phyloP scores from a whole-genome alignment of 2,329 filamentous ascomycete species.

The Fusarium sp. region DNA sequence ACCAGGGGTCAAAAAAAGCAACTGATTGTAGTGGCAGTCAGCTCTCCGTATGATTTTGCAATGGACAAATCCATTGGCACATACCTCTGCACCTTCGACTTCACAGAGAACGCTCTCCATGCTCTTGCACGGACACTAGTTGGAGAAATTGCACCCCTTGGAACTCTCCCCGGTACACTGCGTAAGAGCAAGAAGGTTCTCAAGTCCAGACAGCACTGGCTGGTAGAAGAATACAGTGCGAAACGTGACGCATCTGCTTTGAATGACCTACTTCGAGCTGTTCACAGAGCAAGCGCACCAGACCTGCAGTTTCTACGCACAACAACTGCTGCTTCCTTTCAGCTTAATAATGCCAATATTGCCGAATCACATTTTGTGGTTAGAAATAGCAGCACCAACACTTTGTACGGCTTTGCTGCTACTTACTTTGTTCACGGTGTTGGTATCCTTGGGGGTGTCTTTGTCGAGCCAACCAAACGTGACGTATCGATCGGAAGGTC shows the following conservation, averaged over 20 bases:
- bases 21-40: conserved; percentile 89
- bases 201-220: conserved; percentile 93
- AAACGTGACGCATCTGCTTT: conserved; percentile 79
- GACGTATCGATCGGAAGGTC: conserved; percentile 92
- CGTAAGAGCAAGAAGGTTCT: conserved; percentile 87
- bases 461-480: conserved; percentile 86
- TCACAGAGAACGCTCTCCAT: conserved; percentile 89
- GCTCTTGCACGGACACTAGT: conserved; percentile 86
- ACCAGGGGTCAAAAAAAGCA: conserved; percentile 85
- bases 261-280: conserved; percentile 75
- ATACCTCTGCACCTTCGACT: conserved; percentile 95
- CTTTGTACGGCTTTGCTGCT: conserved; percentile 90
- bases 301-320: conserved; percentile 75
- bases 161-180: conserved; percentile 75
- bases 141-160: conserved; percentile 72
- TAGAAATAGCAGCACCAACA: conserved; percentile 90
- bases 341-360: conserved; percentile 74
- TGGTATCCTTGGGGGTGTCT: conserved; percentile 84
- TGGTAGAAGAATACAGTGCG: conserved; percentile 88
- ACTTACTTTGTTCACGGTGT: conserved; percentile 81
- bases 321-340: conserved; percentile 78
- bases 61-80: conserved; percentile 91
- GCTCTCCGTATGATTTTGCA: conserved; percentile 95
- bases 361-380: conserved; percentile 91
- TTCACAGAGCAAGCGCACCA: conserved; percentile 73